A percentile compares a stretch with the other conserved stretches of the same genome.
These are phyloP conservation scores for Moricandia moricandioides DNA, from an alignment of 345 rosid genomes.

Conservation along the genomic window DNA sequence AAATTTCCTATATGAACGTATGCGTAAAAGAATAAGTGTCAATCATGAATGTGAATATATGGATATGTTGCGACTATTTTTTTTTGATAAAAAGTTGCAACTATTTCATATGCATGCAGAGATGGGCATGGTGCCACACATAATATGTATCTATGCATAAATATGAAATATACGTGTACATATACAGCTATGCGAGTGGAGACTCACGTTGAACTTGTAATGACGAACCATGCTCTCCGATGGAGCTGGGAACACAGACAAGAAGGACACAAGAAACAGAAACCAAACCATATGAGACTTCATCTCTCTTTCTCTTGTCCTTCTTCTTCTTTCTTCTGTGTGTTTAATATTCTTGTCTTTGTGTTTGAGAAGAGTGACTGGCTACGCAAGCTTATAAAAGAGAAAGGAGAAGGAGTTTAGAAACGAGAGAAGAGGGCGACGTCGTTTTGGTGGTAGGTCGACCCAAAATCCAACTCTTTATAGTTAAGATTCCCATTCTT, in stretches of 20 bases:
- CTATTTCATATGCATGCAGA: not conserved
- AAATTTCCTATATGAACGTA: not conserved
- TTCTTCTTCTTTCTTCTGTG: not conserved
- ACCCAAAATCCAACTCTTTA: conserved; percentile 52
- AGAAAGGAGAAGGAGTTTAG: conserved; percentile 13
- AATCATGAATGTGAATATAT: not conserved
- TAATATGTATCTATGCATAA: not conserved
- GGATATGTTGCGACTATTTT: not conserved
- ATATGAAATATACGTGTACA: not conserved
- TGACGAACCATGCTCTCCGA: conserved; percentile 57
- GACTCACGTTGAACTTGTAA: conserved; percentile 72
- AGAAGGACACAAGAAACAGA: conserved; percentile 40
- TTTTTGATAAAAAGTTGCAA: too few relatives aligned
- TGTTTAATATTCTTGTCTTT: conserved; percentile 7
- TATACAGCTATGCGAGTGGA: not conserved
- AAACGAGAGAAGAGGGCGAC: conserved; percentile 40
- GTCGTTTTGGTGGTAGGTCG: conserved; percentile 70
- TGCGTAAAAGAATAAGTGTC: not conserved
- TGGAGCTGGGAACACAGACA: conserved; percentile 46
- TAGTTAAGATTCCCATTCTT: conserved; percentile 43
- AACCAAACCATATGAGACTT: conserved; percentile 36
- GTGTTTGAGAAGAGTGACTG: conserved; percentile 34
- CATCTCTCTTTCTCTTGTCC: conserved; percentile 14
- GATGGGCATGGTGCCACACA: not conserved
- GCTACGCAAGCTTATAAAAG: conserved; percentile 52